Evolutionary conservation across 129 eudicot species (phyloP).

Genomic region (Rutidosis leptorrhynchoides): DNA sequence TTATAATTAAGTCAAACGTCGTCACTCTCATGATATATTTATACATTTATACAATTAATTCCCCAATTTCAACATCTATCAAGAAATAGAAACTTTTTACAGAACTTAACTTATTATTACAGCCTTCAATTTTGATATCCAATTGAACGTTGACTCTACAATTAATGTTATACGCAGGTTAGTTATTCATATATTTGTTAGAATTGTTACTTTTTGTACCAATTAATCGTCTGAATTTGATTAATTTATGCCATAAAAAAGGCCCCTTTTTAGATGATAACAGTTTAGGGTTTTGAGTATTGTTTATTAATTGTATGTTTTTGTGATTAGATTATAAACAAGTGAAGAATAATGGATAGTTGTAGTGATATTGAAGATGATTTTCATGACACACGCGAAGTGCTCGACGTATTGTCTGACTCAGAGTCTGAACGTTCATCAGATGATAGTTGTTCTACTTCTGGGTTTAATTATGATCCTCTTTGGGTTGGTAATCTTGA

Average conservation of each 20-base stretch:
- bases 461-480: conserved; percentile 34
- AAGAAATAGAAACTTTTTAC: background rate
- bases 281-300: background rate
- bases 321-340: conserved; percentile 31
- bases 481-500: conserved; percentile 49
- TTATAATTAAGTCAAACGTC: conserved; percentile 24
- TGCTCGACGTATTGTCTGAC: conserved; percentile 49
- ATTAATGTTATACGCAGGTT: conserved; percentile 19
- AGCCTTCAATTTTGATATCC: conserved; percentile 23
- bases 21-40: conserved; percentile 20
- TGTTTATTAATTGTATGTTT: conserved; percentile 1
- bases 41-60: conserved; percentile 13
- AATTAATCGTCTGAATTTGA: background rate
- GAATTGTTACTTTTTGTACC: background rate
- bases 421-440: conserved; percentile 45
- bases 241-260: background rate
- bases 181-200: background rate
- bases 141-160: conserved; percentile 26
- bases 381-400: conserved; percentile 66
- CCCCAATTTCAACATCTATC: conserved; percentile 3
- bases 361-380: conserved; percentile 44
- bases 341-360: conserved; percentile 40
- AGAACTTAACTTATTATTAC: background rate
- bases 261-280: background rate
- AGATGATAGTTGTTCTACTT: conserved; percentile 42